These are phyloP conservation scores for Carpinus viminea DNA, from an alignment of 306 rosid species.

Conservation along the genomic window DNA sequence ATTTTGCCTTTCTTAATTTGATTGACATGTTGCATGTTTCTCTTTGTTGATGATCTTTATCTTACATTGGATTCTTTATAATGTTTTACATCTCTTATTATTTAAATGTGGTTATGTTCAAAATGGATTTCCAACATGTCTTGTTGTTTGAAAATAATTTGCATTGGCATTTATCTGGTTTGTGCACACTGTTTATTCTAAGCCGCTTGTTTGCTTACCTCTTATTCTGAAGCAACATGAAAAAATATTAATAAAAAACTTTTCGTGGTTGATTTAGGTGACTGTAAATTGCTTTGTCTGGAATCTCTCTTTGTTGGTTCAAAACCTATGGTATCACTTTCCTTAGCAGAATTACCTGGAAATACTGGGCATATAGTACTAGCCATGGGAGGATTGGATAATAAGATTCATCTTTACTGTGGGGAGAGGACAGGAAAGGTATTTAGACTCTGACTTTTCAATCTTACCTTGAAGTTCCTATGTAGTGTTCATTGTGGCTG, in stretches of 20 bases:
- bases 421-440: constrained; percentile 87
- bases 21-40: neutral
- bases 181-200: neutral
- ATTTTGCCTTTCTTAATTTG: neutral
- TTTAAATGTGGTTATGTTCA: neutral
- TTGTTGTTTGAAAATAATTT: neutral
- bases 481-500: constrained; percentile 9
- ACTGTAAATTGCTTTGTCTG: constrained; percentile 57
- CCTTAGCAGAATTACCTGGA: constrained; percentile 87
- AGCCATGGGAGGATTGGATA: constrained; percentile 98
- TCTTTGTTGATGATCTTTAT: neutral
- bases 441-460: constrained; percentile 15
- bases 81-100: neutral
- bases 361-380: constrained; percentile 57
- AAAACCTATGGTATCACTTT: constrained; percentile 84
- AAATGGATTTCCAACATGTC: neutral
- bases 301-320: constrained; percentile 73
- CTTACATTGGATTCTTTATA: neutral
- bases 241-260: constrained; percentile 3
- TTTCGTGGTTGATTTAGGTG: constrained; percentile 53
- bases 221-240: neutral
- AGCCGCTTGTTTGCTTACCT: constrained; percentile 2
- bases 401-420: constrained; percentile 86
- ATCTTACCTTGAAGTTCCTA: constrained; percentile 18
- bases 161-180: neutral